These are phyloP conservation scores for Pseudogymnoascus verrucosus DNA, from an alignment of 2,329 filamentous ascomycete genomes.

Conservation along the genomic window DNA sequence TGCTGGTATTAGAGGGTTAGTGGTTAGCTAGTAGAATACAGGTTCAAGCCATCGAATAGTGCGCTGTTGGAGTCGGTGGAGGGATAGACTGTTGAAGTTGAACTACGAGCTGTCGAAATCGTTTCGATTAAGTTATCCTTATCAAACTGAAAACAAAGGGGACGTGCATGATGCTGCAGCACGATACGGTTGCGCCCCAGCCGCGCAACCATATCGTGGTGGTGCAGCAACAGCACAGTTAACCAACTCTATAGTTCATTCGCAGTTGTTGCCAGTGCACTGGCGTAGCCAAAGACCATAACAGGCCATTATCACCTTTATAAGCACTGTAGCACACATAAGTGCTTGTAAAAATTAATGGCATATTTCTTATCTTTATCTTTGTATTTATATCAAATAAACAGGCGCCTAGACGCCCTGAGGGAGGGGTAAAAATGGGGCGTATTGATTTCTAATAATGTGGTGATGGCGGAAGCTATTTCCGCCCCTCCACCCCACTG, in stretches of 20 bases:
- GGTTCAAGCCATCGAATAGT: neutral
- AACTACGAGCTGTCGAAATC: neutral
- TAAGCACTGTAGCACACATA: neutral
- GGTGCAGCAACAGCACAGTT: neutral
- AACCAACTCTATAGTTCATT: neutral
- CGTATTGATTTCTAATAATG: neutral
- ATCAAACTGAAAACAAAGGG: neutral
- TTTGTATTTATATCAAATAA: neutral
- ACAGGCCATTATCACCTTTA: neutral
- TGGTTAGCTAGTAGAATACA: neutral
- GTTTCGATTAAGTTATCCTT: neutral
- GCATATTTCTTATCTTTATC: neutral
- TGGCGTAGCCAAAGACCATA: neutral
- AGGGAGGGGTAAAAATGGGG: neutral
- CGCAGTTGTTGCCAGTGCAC: neutral
- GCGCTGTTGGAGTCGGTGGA: neutral
- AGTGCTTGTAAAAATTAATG: neutral
- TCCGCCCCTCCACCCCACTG: neutral
- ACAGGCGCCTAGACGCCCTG: neutral
- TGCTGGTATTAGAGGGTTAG: neutral
- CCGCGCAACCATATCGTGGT: neutral
- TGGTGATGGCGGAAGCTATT: neutral
- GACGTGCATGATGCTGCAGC: neutral
- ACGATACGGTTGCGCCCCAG: neutral
- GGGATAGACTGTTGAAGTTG: neutral